These are phyloP conservation scores for Hypericum androsaemum DNA, from an alignment of 345 rosid genomes.

Conservation along the genomic window DNA sequence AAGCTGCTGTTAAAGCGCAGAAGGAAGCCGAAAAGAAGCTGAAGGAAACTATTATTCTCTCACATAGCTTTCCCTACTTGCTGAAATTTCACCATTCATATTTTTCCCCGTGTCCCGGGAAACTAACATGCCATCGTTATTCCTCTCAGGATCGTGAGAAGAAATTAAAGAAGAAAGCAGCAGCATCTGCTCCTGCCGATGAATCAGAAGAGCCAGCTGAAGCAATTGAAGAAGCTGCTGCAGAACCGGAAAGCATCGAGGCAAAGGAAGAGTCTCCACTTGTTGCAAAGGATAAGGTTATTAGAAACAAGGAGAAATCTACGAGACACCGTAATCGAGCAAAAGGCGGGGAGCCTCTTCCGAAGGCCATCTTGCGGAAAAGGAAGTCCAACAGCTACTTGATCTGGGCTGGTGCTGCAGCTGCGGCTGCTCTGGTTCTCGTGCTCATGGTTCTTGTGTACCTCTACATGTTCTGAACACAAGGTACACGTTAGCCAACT, in stretches of 20 bases:
- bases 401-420: slow-evolving; percentile 57
- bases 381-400: slow-evolving; percentile 66
- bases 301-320: slow-evolving; percentile 27
- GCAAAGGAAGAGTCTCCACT: slow-evolving; percentile 24
- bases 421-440: slow-evolving; percentile 30
- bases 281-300: slow-evolving; percentile 29
- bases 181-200: slow-evolving; percentile 18
- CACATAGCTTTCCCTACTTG: not conserved
- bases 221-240: slow-evolving; percentile 33
- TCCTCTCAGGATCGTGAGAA: slow-evolving; percentile 75
- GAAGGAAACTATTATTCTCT: slow-evolving; percentile 41
- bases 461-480: slow-evolving; percentile 32
- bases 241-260: slow-evolving; percentile 44
- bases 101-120: not conserved
- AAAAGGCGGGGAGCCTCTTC: slow-evolving; percentile 47
- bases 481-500: too few relatives aligned
- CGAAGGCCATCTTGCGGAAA: slow-evolving; percentile 61
- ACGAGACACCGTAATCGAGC: slow-evolving; percentile 42
- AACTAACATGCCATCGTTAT: slow-evolving; percentile 8
- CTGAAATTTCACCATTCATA: not conserved
- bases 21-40: slow-evolving; percentile 91
- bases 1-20: slow-evolving; percentile 81
- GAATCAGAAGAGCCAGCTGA: slow-evolving; percentile 41
- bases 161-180: slow-evolving; percentile 72
- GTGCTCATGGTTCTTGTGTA: slow-evolving; percentile 38